A percentile compares a stretch with the other conserved stretches of the same genome.
phyloP scores from a whole-genome alignment of 2,329 filamentous ascomycete genomes.

The Phialocephala sp. region DNA sequence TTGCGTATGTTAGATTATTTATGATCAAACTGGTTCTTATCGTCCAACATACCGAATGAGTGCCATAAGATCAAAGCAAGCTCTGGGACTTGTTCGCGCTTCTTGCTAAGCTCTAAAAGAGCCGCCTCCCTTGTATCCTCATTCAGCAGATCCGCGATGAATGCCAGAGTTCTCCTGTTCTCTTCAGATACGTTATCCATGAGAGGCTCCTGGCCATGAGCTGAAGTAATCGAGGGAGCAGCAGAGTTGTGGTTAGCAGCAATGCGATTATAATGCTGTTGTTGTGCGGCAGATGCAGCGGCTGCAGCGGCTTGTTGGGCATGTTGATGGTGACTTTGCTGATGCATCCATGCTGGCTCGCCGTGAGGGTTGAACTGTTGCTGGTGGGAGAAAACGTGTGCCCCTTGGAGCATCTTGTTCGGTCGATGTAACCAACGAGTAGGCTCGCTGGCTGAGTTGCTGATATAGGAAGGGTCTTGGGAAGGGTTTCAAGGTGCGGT shows the following conservation, averaged over 20 bases:
- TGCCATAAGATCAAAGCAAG: slow-evolving; percentile 97
- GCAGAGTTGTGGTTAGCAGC: slow-evolving; percentile 65
- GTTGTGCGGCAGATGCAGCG: slow-evolving; percentile 44
- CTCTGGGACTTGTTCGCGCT: slow-evolving; percentile 96
- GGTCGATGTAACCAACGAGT: slow-evolving; percentile 27
- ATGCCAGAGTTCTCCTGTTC: slow-evolving; percentile 89
- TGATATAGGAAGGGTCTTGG: background rate
- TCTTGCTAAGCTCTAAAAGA: slow-evolving; percentile 95
- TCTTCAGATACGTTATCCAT: slow-evolving; percentile 80
- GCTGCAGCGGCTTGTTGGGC: slow-evolving; percentile 46
- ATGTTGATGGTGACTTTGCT: slow-evolving; percentile 48
- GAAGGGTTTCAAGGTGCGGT: background rate
- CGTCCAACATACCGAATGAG: slow-evolving; percentile 78
- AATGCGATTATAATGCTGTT: slow-evolving; percentile 74
- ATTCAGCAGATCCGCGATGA: slow-evolving; percentile 90
- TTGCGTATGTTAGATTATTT: slow-evolving; percentile 47
- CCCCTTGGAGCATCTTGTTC: slow-evolving; percentile 62
- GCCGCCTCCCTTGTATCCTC: slow-evolving; percentile 87
- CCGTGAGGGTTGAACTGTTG: slow-evolving; percentile 65
- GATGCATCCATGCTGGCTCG: slow-evolving; percentile 70
- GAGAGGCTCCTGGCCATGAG: slow-evolving; percentile 59
- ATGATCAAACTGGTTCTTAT: slow-evolving; percentile 23
- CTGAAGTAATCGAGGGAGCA: slow-evolving; percentile 45
- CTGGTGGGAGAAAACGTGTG: slow-evolving; percentile 71
- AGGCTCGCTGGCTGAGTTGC: slow-evolving; percentile 29